Conservation (phyloP, 2,329 filamentous ascomycete genomes). For the Iodosphaeria phyllophila region DNA sequence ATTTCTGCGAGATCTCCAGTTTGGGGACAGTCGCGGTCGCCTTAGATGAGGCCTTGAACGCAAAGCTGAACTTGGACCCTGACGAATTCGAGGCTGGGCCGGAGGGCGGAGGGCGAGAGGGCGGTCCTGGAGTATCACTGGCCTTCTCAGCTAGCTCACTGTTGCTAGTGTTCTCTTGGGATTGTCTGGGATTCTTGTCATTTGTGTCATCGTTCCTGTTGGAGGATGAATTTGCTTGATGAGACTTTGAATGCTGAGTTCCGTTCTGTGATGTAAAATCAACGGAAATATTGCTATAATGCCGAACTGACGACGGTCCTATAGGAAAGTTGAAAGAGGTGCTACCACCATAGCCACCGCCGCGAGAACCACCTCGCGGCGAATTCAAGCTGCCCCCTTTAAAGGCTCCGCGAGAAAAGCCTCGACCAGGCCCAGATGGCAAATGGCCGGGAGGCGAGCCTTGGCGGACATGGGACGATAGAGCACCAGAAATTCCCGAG, state of each 20-base stretch:
- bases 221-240: constrained; percentile 40
- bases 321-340: constrained; percentile 13
- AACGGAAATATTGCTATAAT: constrained; percentile 10
- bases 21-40: constrained; percentile 36
- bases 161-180: background rate
- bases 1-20: constrained; percentile 47
- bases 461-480: constrained; percentile 33
- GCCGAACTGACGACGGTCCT: constrained; percentile 6
- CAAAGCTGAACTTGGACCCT: constrained; percentile 71
- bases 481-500: too few relatives aligned
- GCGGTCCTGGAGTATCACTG: too few relatives aligned
- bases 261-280: constrained; percentile 14
- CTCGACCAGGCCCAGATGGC: constrained; percentile 33
- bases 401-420: constrained; percentile 31
- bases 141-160: too few relatives aligned
- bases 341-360: constrained; percentile 18
- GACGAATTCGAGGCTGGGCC: constrained; percentile 23
- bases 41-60: constrained; percentile 62
- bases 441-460: constrained; percentile 35
- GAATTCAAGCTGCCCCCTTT: constrained; percentile 36
- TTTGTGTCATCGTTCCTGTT: constrained; percentile 27
- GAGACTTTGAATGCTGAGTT: constrained; percentile 24
- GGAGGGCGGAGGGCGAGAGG: too few relatives aligned
- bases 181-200: constrained; percentile 21
- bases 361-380: constrained; percentile 32